Evolutionary conservation across 768 basidiomycete genomes (phyloP).

Genomic region (Termitomyces sp.): DNA sequence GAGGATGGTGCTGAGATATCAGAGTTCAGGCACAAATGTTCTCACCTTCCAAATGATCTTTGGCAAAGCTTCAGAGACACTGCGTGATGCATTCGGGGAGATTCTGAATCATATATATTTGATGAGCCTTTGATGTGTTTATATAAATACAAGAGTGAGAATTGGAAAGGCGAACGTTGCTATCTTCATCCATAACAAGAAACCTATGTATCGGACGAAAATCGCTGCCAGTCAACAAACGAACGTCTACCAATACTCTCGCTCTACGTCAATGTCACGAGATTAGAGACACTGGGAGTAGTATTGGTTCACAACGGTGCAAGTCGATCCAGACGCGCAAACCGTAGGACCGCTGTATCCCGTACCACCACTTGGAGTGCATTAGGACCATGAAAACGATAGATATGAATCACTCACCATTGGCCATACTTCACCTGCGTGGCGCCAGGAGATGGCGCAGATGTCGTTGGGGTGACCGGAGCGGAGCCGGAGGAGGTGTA

Average conservation of each 20-base stretch:
- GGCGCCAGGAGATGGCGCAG: constrained; percentile 15
- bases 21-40: too few relatives aligned
- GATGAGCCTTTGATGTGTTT: background rate
- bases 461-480: background rate
- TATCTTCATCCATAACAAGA: background rate
- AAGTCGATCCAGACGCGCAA: constrained; percentile 25
- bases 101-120: background rate
- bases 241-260: background rate
- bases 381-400: background rate
- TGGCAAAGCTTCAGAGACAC: background rate
- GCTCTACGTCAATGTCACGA: background rate
- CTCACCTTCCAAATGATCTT: too few relatives aligned
- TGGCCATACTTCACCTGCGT: constrained; percentile 31
- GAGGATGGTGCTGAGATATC: too few relatives aligned
- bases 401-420: constrained; percentile 21
- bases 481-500: constrained; percentile 41
- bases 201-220: background rate
- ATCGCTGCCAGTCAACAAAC: background rate
- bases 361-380: constrained; percentile 20
- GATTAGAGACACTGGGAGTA: constrained; percentile 29
- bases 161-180: background rate
- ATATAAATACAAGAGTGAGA: background rate
- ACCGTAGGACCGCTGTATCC: constrained; percentile 26
- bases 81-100: too few relatives aligned
- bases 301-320: constrained; percentile 22